phyloP scores from a whole-genome alignment of 2,329 filamentous ascomycete genomes.

The Dichotomopilus funicola region DNA sequence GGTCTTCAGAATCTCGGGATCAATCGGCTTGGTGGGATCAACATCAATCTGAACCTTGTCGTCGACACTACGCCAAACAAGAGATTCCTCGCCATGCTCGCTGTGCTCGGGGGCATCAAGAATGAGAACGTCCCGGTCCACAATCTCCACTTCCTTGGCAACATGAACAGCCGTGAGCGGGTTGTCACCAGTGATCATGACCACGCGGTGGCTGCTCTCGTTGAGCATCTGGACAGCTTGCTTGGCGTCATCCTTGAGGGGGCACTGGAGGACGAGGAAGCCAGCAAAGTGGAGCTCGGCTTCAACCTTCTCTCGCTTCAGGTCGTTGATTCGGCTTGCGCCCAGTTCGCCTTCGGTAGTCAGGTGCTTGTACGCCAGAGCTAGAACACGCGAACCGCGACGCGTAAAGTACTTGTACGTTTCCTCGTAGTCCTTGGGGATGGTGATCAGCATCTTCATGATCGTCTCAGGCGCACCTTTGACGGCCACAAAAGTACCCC shows the following conservation, averaged over 20 bases:
- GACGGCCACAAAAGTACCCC: conserved; percentile 85
- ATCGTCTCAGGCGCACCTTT: conserved; percentile 98
- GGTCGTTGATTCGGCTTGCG: conserved; percentile 79
- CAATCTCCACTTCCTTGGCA: conserved; percentile 91
- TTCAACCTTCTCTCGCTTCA: conserved; percentile 91
- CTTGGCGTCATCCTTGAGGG: conserved; percentile 92
- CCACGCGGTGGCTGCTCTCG: conserved; percentile 94
- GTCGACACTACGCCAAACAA: conserved; percentile 93
- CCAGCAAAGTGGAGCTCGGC: conserved; percentile 80
- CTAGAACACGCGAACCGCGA: conserved; percentile 88
- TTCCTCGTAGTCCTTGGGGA: conserved; percentile 88
- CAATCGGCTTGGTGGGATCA: conserved; percentile 73
- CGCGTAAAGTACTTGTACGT: conserved; percentile 98
- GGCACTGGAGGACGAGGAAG: conserved; percentile 91
- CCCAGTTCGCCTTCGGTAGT: conserved; percentile 75
- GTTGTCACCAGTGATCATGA: conserved; percentile 99
- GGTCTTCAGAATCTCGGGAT: conserved; percentile 68
- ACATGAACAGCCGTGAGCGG: conserved; percentile 94
- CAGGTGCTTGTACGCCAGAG: conserved; percentile 89
- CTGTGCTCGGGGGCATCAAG: conserved; percentile 92
- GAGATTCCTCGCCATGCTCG: conserved; percentile 65
- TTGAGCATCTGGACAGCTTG: conserved; percentile 94
- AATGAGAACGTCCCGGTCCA: conserved; percentile 91
- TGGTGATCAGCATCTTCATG: conserved; percentile 77
- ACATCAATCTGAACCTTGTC: conserved; percentile 82